Evolutionary conservation across 2,329 filamentous ascomycete species (phyloP).

Genomic region (Venturia carpophila): DNA sequence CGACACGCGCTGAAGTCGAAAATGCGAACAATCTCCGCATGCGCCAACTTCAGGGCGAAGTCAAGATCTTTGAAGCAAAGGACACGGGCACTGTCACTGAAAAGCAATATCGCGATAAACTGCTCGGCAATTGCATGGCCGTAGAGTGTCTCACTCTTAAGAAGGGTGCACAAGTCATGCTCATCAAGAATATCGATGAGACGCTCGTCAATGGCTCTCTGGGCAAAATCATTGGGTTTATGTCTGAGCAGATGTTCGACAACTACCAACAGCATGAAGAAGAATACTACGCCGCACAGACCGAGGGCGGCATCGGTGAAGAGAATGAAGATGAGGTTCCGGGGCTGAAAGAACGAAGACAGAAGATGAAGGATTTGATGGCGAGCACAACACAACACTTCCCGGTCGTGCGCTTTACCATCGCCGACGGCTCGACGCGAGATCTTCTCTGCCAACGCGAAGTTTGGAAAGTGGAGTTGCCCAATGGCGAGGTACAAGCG

Average conservation of each 20-base stretch:
- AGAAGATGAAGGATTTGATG: slow-evolving; percentile 41
- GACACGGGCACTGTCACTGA: slow-evolving; percentile 67
- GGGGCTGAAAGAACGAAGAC: slow-evolving; percentile 32
- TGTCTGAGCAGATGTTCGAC: slow-evolving; percentile 58
- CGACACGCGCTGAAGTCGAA: slow-evolving; percentile 84
- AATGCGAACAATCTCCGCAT: slow-evolving; percentile 72
- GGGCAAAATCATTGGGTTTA: slow-evolving; percentile 76
- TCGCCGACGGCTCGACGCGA: slow-evolving; percentile 67
- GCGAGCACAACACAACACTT: slow-evolving; percentile 52
- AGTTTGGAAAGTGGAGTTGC: slow-evolving; percentile 95
- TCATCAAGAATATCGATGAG: slow-evolving; percentile 99
- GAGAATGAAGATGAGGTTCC: slow-evolving; percentile 25
- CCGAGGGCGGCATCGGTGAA: slow-evolving; percentile 40
- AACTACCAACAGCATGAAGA: slow-evolving; percentile 52
- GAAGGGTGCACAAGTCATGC: slow-evolving; percentile 91
- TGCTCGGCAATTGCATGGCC: slow-evolving; percentile 88
- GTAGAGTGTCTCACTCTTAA: slow-evolving; percentile 74
- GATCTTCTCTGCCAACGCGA: slow-evolving; percentile 78
- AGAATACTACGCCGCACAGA: slow-evolving; percentile 41
- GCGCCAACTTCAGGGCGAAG: slow-evolving; percentile 59
- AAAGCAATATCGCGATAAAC: slow-evolving; percentile 59
- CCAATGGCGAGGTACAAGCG: slow-evolving; percentile 87
- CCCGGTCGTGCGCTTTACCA: slow-evolving; percentile 76
- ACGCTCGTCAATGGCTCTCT: slow-evolving; percentile 89
- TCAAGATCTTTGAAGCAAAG: slow-evolving; percentile 60